phyloP scores from a whole-genome alignment of 345 rosid genomes.

The Heritiera fomes region DNA sequence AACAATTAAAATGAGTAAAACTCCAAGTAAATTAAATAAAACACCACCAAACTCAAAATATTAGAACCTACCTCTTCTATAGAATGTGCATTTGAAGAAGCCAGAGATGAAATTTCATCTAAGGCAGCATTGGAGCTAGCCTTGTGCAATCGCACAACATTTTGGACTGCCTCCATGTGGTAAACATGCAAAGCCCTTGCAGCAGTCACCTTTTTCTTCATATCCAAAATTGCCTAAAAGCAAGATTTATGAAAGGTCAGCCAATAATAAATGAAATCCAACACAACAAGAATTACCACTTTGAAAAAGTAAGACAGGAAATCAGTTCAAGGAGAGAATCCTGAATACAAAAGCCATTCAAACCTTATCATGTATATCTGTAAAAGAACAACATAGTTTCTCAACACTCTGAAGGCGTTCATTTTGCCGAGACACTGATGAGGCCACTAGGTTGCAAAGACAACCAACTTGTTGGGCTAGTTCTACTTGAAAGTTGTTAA shows the following conservation, averaged over 20 bases:
- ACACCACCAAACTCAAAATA: conserved; percentile 4
- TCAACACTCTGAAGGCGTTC: conserved; percentile 69
- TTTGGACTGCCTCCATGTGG: conserved; percentile 86
- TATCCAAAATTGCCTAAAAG: conserved; percentile 58
- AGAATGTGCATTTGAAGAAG: conserved; percentile 56
- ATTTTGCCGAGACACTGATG: conserved; percentile 68
- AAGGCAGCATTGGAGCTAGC: conserved; percentile 72
- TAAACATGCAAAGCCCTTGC: conserved; percentile 68
- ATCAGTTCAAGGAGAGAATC: not conserved
- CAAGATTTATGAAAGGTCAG: conserved; percentile 11
- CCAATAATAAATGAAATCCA: not conserved
- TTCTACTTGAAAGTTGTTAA: conserved; percentile 60
- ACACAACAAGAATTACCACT: not conserved
- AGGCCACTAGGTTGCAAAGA: conserved; percentile 58
- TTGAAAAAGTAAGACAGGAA: not conserved
- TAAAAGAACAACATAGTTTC: conserved; percentile 64
- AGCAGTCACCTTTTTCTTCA: conserved; percentile 63
- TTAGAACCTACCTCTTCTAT: conserved; percentile 57
- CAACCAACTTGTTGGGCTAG: conserved; percentile 65
- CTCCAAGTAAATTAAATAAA: not conserved
- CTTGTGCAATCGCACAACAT: conserved; percentile 86
- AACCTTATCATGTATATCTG: conserved; percentile 68
- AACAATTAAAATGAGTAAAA: not conserved
- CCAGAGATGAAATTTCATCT: conserved; percentile 65
- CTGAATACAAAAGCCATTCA: not conserved